Percentiles rank a stretch among this genome's conserved stretches.
These are phyloP conservation scores for Singerocomus rubriflavus DNA, from an alignment of 1,284 basidiomycete species.

Conservation along the genomic window DNA sequence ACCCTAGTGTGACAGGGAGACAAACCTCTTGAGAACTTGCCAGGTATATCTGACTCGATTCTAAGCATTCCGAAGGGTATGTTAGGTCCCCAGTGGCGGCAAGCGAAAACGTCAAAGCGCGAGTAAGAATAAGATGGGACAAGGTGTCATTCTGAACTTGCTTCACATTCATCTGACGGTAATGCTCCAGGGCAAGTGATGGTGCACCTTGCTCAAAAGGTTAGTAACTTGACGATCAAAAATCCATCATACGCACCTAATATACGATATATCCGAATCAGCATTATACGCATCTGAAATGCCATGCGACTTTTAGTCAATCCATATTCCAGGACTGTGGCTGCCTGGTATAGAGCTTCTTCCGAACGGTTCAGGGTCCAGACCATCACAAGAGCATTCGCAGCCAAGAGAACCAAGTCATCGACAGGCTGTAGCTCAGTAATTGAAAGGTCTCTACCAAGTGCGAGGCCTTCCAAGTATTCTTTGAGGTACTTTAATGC, in stretches of 20 bases:
- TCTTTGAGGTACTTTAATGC: conserved; percentile 52
- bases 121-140: conserved; percentile 73
- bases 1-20: conserved; percentile 4
- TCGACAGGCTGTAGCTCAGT: conserved; percentile 88
- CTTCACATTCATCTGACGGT: conserved; percentile 70
- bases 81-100: conserved; percentile 70
- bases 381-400: conserved; percentile 61
- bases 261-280: conserved; percentile 76
- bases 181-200: conserved; percentile 70
- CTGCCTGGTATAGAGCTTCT: conserved; percentile 60
- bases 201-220: conserved; percentile 52
- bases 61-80: conserved; percentile 67
- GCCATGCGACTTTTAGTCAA: conserved; percentile 71
- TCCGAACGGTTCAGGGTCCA: conserved; percentile 58
- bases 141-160: conserved; percentile 85
- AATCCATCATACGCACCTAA: conserved; percentile 47
- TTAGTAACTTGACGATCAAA: conserved; percentile 2
- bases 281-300: conserved; percentile 70
- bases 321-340: conserved; percentile 67
- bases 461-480: conserved; percentile 62
- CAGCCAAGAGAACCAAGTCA: conserved; percentile 76
- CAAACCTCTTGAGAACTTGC: conserved; percentile 72
- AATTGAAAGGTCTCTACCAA: conserved; percentile 62
- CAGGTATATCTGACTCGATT: conserved; percentile 75
- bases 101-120: conserved; percentile 77